These are phyloP conservation scores for Luffa aegyptiaca DNA, from an alignment of 306 rosid species.

Conservation along the genomic window DNA sequence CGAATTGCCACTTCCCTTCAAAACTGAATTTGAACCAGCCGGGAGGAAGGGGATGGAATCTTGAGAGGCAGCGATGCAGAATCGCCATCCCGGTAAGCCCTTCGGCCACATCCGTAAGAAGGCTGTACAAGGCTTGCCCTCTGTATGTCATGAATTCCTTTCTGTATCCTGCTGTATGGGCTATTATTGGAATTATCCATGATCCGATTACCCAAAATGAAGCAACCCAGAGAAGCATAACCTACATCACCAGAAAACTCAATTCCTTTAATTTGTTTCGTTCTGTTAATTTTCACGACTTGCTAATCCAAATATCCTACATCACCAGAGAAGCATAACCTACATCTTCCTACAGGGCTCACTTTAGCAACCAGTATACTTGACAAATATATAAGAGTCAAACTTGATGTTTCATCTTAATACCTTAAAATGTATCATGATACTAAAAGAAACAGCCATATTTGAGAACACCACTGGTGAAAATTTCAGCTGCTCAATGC, in stretches of 20 bases:
- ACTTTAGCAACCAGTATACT: not conserved
- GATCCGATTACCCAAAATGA: slow-evolving; percentile 96
- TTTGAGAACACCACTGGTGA: not conserved
- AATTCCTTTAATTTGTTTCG: not conserved
- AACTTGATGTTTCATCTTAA: not conserved
- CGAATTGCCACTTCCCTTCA: slow-evolving; percentile 75
- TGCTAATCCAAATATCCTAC: not conserved
- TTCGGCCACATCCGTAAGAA: slow-evolving; percentile 78
- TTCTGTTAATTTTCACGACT: not conserved
- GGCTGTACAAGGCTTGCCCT: slow-evolving; percentile 87
- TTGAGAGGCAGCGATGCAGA: slow-evolving; percentile 68
- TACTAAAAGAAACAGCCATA: not conserved
- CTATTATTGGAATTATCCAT: slow-evolving; percentile 82
- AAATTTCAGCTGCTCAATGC: not conserved
- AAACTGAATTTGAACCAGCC: slow-evolving; percentile 88
- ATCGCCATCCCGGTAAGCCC: slow-evolving; percentile 80
- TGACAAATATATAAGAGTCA: not conserved
- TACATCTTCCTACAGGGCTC: not conserved
- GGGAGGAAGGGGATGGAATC: slow-evolving; percentile 77
- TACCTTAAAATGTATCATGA: not conserved
- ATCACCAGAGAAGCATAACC: too few species aligned
- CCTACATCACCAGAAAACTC: slow-evolving; percentile 39
- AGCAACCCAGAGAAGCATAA: slow-evolving; percentile 88
- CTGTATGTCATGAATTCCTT: slow-evolving; percentile 67
- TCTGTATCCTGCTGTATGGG: slow-evolving; percentile 64